These are phyloP conservation scores for Lolium rigidum DNA, from an alignment of 176 grass and related monocot species.

Conservation along the genomic window DNA sequence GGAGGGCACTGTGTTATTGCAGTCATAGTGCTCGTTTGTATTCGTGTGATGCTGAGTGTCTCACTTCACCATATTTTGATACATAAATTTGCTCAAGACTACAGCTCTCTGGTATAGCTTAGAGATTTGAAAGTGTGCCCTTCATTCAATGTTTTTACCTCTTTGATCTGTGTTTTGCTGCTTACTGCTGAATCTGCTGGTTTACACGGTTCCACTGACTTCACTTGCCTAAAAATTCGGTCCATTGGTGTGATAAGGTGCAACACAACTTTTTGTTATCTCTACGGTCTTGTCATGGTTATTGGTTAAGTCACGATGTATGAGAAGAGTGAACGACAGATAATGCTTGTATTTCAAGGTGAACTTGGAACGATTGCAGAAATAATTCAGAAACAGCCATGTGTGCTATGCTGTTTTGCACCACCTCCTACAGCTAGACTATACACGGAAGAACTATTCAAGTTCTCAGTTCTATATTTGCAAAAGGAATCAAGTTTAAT, in stretches of 20 bases:
- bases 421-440: not conserved
- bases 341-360: not conserved
- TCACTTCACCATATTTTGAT: slow-evolving; percentile 41
- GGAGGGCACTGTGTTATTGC: slow-evolving; percentile 32
- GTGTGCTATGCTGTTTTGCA: not conserved
- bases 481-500: not conserved
- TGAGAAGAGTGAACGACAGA: no score
- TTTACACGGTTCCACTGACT: not conserved
- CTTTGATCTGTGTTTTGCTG: not conserved
- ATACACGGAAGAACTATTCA: slow-evolving; percentile 26
- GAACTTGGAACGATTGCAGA: not conserved
- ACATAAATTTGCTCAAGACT: slow-evolving; percentile 54
- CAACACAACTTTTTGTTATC: no score
- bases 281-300: no score
- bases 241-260: no score
- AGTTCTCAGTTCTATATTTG: not conserved
- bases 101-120: slow-evolving; percentile 32
- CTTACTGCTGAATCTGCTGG: not conserved
- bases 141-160: not conserved
- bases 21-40: slow-evolving; percentile 32
- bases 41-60: slow-evolving; percentile 21
- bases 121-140: slow-evolving; percentile 24
- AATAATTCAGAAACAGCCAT: not conserved
- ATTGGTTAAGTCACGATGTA: not conserved
- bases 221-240: no score